Conservation (phyloP, 2,329 filamentous ascomycete species). For the Aspergillus sp. region DNA sequence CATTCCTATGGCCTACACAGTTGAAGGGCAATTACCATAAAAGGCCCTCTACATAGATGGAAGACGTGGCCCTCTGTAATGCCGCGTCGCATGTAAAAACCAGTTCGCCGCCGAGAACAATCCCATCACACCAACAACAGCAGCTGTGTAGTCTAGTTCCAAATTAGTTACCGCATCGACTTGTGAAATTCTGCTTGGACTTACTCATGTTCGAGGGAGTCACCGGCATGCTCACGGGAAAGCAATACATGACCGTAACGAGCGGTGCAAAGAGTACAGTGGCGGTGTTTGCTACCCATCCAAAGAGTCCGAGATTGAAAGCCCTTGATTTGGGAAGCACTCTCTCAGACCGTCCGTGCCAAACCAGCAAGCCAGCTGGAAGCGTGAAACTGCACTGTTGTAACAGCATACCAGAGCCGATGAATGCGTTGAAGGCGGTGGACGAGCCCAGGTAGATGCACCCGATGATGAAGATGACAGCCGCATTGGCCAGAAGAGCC, state of each 20-base stretch:
- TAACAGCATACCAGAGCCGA: conserved; percentile 18
- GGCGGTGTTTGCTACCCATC: neutral
- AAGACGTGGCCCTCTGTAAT: no score
- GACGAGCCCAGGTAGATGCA: conserved; percentile 26
- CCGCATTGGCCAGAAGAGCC: conserved; percentile 17
- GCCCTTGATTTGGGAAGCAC: neutral
- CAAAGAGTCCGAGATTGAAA: neutral
- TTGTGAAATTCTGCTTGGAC: neutral
- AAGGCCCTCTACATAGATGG: no score
- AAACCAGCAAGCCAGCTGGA: neutral
- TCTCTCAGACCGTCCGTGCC: neutral
- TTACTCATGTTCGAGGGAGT: neutral
- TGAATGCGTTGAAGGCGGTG: conserved; percentile 26
- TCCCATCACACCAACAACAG: neutral
- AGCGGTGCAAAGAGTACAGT: neutral
- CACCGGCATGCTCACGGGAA: neutral
- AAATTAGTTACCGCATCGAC: neutral
- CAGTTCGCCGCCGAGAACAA: neutral
- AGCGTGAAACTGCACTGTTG: conserved; percentile 8
- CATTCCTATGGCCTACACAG: no score
- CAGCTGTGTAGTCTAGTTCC: neutral
- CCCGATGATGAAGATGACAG: conserved; percentile 23
- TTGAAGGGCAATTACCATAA: no score
- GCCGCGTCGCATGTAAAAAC: neutral
- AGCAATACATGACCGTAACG: neutral